These are phyloP conservation scores for Volvariella volvacea DNA, from an alignment of 1,284 basidiomycete species.

Conservation along the genomic window DNA sequence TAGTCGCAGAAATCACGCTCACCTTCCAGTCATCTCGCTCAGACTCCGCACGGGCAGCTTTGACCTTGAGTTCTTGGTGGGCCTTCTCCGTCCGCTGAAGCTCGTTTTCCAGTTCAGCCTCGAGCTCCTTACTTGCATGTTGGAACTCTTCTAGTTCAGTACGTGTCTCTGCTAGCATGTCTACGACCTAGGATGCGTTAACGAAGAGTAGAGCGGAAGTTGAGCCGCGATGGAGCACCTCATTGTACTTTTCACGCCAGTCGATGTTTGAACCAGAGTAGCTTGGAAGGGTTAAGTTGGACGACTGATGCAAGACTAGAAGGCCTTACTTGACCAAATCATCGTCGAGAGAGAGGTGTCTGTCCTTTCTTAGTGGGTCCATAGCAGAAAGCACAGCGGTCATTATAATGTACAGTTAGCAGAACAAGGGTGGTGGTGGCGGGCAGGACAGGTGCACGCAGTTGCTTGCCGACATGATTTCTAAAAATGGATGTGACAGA, in stretches of 20 bases:
- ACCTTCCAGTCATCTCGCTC: slow-evolving; percentile 96
- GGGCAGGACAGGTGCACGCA: neutral
- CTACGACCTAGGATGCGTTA: slow-evolving; percentile 43
- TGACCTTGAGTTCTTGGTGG: slow-evolving; percentile 75
- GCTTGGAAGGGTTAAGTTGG: slow-evolving; percentile 23
- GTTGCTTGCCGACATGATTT: slow-evolving; percentile 2
- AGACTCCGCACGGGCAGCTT: slow-evolving; percentile 65
- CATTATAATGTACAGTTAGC: slow-evolving; percentile 33
- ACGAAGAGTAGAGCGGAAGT: slow-evolving; percentile 8
- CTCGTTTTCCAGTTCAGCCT: slow-evolving; percentile 89
- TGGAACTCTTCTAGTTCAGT: slow-evolving; percentile 91
- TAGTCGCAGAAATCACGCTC: neutral
- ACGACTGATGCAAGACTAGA: slow-evolving; percentile 4
- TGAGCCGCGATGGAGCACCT: slow-evolving; percentile 28
- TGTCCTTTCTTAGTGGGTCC: slow-evolving; percentile 52
- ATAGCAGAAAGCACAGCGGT: slow-evolving; percentile 57
- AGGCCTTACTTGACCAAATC: slow-evolving; percentile 47
- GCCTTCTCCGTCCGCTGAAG: slow-evolving; percentile 82
- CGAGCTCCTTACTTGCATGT: slow-evolving; percentile 84
- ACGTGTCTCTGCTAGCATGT: slow-evolving; percentile 81
- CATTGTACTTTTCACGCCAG: slow-evolving; percentile 82
- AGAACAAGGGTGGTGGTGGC: slow-evolving; percentile 14
- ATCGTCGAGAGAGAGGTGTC: slow-evolving; percentile 57
- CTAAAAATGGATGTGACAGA: slow-evolving; percentile 1
- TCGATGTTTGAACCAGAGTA: slow-evolving; percentile 52